phyloP scores from a whole-genome alignment of 345 rosid species.

The Citrus reticulata region DNA sequence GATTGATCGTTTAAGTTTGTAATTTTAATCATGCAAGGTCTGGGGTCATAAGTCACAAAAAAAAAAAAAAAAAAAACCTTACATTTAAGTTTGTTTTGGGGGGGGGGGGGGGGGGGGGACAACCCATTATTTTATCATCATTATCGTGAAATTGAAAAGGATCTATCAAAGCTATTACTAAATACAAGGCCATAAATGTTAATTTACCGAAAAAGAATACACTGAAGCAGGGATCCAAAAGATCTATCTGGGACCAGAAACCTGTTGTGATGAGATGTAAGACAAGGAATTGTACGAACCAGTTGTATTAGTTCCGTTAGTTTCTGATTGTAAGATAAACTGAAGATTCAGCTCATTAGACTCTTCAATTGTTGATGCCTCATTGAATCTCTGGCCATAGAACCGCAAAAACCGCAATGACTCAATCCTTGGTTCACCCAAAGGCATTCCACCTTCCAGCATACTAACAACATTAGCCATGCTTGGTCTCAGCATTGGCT shows the following conservation, averaged over 20 bases:
- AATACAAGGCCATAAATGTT: not conserved
- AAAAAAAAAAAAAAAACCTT: no score
- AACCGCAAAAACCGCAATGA: slow-evolving; percentile 16
- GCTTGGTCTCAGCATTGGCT: slow-evolving; percentile 4
- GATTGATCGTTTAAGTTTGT: no score
- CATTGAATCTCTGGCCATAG: slow-evolving; percentile 13
- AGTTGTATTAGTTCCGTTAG: not conserved
- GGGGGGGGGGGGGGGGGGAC: no score
- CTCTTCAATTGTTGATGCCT: not conserved
- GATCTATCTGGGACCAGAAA: slow-evolving; percentile 15
- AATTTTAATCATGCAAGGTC: no score
- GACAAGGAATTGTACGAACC: not conserved
- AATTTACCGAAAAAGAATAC: not conserved
- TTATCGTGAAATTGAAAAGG: not conserved
- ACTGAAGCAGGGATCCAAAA: not conserved
- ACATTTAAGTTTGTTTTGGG: no score
- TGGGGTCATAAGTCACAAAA: no score
- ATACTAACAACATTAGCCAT: slow-evolving; percentile 16
- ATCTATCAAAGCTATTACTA: not conserved
- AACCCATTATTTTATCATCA: not conserved
- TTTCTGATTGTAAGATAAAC: not conserved
- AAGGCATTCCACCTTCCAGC: slow-evolving; percentile 14
- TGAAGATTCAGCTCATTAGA: not conserved
- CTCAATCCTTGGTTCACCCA: slow-evolving; percentile 8
- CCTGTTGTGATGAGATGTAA: slow-evolving; percentile 6